Percentiles rank a stretch among this genome's conserved stretches.
These are phyloP conservation scores for Nakazawaea sp. DNA, from an alignment of 805 yeast species.

Conservation along the genomic window DNA sequence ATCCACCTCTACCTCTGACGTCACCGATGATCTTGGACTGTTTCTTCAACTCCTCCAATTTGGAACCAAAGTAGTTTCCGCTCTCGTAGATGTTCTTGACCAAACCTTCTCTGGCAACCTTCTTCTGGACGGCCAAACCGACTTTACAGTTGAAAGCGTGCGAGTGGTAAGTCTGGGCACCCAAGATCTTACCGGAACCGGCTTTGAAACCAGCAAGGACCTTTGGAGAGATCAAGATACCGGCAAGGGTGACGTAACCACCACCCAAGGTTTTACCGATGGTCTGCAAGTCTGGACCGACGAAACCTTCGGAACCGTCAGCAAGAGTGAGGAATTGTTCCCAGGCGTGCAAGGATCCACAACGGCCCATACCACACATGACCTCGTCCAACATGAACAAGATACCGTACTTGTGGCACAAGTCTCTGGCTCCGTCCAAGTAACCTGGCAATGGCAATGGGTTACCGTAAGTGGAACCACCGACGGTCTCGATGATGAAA, in stretches of 20 bases:
- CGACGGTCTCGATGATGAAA: constrained; percentile 35
- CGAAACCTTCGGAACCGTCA: constrained; percentile 15
- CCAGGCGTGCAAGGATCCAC: constrained; percentile 42
- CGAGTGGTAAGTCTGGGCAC: constrained; percentile 47
- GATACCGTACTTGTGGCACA: constrained; percentile 45
- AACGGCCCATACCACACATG: constrained; percentile 50
- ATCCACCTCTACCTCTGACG: constrained; percentile 48
- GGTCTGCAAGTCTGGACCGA: constrained; percentile 42
- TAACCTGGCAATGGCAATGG: constrained; percentile 38
- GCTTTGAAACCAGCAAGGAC: constrained; percentile 28
- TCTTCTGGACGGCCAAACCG: constrained; percentile 40
- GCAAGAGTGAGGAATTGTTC: constrained; percentile 28
- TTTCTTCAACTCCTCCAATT: constrained; percentile 22
- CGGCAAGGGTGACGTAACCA: constrained; percentile 46
- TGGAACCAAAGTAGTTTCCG: constrained; percentile 36
- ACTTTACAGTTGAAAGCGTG: constrained; percentile 40
- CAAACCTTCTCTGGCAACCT: constrained; percentile 28
- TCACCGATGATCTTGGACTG: constrained; percentile 35
- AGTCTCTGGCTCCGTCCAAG: constrained; percentile 33
- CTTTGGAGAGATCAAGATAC: constrained; percentile 35
- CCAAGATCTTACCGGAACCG: constrained; percentile 34
- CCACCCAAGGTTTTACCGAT: constrained; percentile 46
- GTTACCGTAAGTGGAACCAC: constrained; percentile 40
- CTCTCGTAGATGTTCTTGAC: constrained; percentile 32
- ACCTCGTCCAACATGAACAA: constrained; percentile 45